Conservation (phyloP, 208 protist genomes). For the Trypanosoma cruzi region DNA sequence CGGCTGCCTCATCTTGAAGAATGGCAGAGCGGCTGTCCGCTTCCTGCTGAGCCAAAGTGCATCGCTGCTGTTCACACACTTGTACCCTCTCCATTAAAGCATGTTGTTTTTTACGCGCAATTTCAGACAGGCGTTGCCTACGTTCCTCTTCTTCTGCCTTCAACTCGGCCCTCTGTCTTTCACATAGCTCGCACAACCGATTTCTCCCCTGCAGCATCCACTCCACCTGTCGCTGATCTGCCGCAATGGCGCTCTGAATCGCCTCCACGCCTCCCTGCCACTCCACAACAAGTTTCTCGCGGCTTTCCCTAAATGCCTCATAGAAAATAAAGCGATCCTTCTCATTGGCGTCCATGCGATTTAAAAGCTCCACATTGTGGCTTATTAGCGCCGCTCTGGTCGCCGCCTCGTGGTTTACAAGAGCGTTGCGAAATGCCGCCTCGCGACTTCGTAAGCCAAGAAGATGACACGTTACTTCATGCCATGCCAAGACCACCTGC, state of each 20-base stretch:
- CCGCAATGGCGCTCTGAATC: conserved; percentile 4
- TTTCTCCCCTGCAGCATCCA: conserved; percentile 10
- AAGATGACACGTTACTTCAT: not conserved
- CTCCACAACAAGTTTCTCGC: conserved; percentile 22
- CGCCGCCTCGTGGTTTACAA: conserved; percentile 33
- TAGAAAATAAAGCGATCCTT: conserved; percentile 17
- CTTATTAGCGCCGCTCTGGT: conserved; percentile 26
- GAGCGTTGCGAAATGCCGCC: conserved; percentile 10
- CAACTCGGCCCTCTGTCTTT: conserved; percentile 11
- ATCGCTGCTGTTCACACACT: conserved; percentile 27
- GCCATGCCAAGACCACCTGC: conserved; percentile 20
- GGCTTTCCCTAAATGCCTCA: conserved; percentile 10
- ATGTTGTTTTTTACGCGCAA: conserved; percentile 20
- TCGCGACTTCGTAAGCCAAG: conserved; percentile 22
- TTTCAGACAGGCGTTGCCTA: conserved; percentile 26
- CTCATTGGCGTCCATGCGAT: conserved; percentile 19
- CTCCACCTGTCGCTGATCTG: not conserved
- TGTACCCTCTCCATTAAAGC: conserved; percentile 31
- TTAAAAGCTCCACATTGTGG: conserved; percentile 12
- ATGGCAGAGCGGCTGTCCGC: conserved; percentile 16
- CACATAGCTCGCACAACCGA: conserved; percentile 10
- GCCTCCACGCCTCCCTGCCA: conserved; percentile 23
- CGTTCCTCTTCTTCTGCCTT: conserved; percentile 15
- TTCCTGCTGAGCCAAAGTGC: conserved; percentile 28
- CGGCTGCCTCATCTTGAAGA: conserved; percentile 21